Conservation (phyloP, 2,329 filamentous ascomycete species). For the Fusarium setosum region DNA sequence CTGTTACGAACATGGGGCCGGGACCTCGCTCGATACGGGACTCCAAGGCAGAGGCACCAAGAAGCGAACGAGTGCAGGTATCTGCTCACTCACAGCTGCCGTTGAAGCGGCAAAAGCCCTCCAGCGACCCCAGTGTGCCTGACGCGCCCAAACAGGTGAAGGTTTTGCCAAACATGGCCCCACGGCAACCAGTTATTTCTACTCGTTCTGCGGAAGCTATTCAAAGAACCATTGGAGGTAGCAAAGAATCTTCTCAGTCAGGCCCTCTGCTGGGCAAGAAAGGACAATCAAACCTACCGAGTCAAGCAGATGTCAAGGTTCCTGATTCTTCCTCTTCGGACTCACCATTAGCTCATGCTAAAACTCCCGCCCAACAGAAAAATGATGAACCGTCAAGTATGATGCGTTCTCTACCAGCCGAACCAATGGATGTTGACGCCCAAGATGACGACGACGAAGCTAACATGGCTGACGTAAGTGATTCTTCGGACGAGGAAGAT, state of each 20-base stretch:
- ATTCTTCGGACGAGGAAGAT: constrained; percentile 6
- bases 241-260: background rate
- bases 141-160: background rate
- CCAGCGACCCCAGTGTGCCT: background rate
- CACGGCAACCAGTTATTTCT: background rate
- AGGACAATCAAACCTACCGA: background rate
- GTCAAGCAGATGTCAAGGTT: constrained; percentile 6
- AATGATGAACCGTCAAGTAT: constrained; percentile 1
- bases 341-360: constrained; percentile 2
- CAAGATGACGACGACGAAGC: constrained; percentile 16
- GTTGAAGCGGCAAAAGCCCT: background rate
- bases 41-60: constrained; percentile 3
- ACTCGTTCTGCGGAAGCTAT: background rate
- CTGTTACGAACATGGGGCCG: constrained; percentile 8
- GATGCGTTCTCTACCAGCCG: background rate
- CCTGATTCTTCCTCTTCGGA: constrained; percentile 3
- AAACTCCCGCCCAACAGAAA: background rate
- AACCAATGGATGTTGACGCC: background rate
- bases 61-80: background rate
- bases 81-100: background rate
- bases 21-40: background rate
- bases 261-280: background rate
- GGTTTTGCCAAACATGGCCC: background rate
- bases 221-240: background rate
- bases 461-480: constrained; percentile 20